phyloP scores from a whole-genome alignment of 1,284 basidiomycete species.

The Hymenochaete sp. region DNA sequence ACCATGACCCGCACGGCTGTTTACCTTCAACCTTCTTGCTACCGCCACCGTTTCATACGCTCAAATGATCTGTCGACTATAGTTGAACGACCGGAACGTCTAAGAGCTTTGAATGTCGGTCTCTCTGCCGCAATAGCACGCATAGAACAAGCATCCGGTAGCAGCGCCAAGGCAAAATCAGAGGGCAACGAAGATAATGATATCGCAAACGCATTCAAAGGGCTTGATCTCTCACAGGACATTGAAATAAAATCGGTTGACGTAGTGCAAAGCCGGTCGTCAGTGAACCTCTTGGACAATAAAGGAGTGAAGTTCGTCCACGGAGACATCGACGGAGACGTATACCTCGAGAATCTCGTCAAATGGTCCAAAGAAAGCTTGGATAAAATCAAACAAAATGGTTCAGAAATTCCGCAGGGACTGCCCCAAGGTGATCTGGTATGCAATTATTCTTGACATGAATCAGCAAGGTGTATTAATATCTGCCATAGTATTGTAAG shows the following conservation, averaged over 20 bases:
- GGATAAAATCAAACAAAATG: conserved; percentile 54
- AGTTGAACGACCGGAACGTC: conserved; percentile 84
- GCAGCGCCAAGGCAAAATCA: not conserved
- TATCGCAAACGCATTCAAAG: conserved; percentile 46
- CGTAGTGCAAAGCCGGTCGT: conserved; percentile 45
- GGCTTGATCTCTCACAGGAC: conserved; percentile 19
- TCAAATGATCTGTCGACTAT: conserved; percentile 63
- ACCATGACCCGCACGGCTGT: conserved; percentile 19
- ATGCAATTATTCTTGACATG: no score
- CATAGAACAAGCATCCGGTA: conserved; percentile 39
- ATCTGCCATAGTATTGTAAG: conserved; percentile 72
- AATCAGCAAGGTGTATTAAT: no score
- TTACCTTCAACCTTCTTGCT: conserved; percentile 59
- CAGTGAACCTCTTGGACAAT: conserved; percentile 47
- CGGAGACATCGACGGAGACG: conserved; percentile 56
- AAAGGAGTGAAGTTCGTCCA: conserved; percentile 68
- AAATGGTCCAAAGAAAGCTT: conserved; percentile 57
- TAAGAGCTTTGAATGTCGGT: conserved; percentile 74
- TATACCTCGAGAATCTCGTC: conserved; percentile 56
- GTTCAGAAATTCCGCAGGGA: conserved; percentile 72
- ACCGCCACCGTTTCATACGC: conserved; percentile 72
- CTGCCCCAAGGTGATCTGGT: conserved; percentile 76
- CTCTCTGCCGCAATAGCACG: conserved; percentile 70
- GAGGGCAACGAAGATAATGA: conserved; percentile 23
- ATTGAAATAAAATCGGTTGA: conserved; percentile 24